A percentile compares a stretch with the other conserved stretches of the same genome.
Evolutionary conservation across 306 rosid genomes (phyloP).

Genomic region (Casuarina cunninghamiana): DNA sequence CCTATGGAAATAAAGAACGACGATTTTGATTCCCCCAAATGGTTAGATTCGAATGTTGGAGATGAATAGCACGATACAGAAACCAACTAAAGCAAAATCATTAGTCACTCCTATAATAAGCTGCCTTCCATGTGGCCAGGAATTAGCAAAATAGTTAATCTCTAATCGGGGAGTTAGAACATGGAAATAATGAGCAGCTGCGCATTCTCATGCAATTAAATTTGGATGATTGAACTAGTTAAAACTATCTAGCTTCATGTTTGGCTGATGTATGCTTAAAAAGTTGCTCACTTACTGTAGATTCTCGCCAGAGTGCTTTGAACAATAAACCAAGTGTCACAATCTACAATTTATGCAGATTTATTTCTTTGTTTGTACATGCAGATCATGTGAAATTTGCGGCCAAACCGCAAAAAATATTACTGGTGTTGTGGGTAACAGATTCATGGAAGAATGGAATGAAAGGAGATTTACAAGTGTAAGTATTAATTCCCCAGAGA

Average conservation of each 20-base stretch:
- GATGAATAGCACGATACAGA: background rate
- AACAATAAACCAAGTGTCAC: conserved; percentile 8
- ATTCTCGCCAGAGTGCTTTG: background rate
- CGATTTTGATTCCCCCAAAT: background rate
- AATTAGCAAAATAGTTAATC: background rate
- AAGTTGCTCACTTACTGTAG: background rate
- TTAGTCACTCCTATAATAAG: no score
- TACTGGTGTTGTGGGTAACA: conserved; percentile 45
- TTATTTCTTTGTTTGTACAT: conserved; percentile 12
- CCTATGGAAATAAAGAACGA: background rate
- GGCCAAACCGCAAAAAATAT: conserved; percentile 73
- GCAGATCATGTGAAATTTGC: conserved; percentile 87
- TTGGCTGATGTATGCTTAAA: conserved; percentile 3
- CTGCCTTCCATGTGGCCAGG: background rate
- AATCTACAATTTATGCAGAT: conserved; percentile 6
- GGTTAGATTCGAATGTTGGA: background rate
- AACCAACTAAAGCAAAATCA: background rate
- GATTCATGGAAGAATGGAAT: conserved; percentile 84
- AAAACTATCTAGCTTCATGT: background rate
- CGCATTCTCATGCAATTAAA: background rate
- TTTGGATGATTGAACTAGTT: background rate
- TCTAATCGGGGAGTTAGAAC: background rate
- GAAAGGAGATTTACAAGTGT: conserved; percentile 52
- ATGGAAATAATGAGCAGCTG: background rate
- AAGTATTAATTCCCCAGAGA: conserved; percentile 34